Base-by-base conservation (phyloP, 768 basidiomycete species). In the Mycena alexandri region DNA sequence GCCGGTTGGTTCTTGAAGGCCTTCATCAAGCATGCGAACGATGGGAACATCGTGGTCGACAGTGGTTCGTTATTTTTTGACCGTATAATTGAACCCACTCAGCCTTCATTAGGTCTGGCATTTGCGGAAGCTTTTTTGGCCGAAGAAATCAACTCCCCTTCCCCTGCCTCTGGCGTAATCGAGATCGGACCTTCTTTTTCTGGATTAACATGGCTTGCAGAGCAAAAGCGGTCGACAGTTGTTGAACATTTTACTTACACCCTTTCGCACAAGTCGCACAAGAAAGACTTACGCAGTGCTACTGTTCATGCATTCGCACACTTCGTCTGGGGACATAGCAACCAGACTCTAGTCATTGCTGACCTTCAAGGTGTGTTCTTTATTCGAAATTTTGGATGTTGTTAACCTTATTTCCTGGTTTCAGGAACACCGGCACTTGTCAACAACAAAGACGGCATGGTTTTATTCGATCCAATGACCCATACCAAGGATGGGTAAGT, bases 251-350 rank as follows among this genome's bases (percentile, higher is more conserved):
- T 57, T 17, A 57, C 42, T 8, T 41, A 46, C 19, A 41, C 56
- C 1, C 38, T 57, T 19, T 43, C 51, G 2, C 43, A 57, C 43
- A 57, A 57, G 14, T 46, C 12, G 11, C 56, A 29, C 56, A 57
- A 57, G 16, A 57, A 46, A 29, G 56, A 57, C 43, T 57, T 57
- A 41, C 43, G 56, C 12, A 57, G 56, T 25, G 24, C 22, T 6
- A 57, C 56, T 5, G n/a, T 57, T 34, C 43, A 57, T 33, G 56
- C 56, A 17, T n/a, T 57, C 10, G 24, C 56, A 5, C 56, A 57
- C 33, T 57, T 57, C 19, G 42, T 46, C 25, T 57, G 56, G 56
- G 56, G 56, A 4, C 43, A 57, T n/a, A 57, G 56, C 29, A 57
- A 57, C 19, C 56, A 24, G 19, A 46, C 9, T 33, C 21, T 57